Evolutionary conservation across 1,139 yeast genomes (phyloP).

Genomic region (Suzukiozyma palmioleophila): DNA sequence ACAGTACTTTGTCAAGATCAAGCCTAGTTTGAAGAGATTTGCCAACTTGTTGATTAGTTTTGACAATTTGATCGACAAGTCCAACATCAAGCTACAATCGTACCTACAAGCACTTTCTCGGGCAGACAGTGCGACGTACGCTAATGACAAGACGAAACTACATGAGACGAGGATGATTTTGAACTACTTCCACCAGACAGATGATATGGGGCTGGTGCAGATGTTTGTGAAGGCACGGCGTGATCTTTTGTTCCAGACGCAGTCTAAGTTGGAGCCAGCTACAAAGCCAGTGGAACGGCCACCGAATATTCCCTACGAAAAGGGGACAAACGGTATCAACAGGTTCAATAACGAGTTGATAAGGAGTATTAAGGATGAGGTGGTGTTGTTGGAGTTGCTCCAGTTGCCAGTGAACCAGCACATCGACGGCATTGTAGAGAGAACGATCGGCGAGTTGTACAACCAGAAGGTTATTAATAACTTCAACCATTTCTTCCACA

Average conservation of each 20-base stretch:
- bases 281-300: constrained; percentile 38
- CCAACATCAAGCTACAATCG: constrained; percentile 39
- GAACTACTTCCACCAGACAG: constrained; percentile 36
- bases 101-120: constrained; percentile 22
- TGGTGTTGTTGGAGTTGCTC: constrained; percentile 30
- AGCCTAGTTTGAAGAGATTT: constrained; percentile 38
- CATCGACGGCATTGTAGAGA: constrained; percentile 20
- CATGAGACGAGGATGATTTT: constrained; percentile 25
- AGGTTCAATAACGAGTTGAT: constrained; percentile 51
- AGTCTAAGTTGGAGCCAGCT: constrained; percentile 24
- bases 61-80: constrained; percentile 41
- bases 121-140: constrained; percentile 4
- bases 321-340: constrained; percentile 57
- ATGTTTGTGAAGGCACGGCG: constrained; percentile 45
- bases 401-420: constrained; percentile 12
- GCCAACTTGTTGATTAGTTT: constrained; percentile 47
- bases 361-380: constrained; percentile 46
- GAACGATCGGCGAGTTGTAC: constrained; percentile 20
- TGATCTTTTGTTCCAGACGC: constrained; percentile 40
- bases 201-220: constrained; percentile 24
- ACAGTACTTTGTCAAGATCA: constrained; percentile 31
- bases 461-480: constrained; percentile 13
- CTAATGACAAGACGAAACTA: constrained; percentile 7
- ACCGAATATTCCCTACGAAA: constrained; percentile 48
- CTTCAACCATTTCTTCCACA: constrained; percentile 10